These are phyloP conservation scores for Begonia loranthoides DNA, from an alignment of 306 rosid species.

Conservation along the genomic window DNA sequence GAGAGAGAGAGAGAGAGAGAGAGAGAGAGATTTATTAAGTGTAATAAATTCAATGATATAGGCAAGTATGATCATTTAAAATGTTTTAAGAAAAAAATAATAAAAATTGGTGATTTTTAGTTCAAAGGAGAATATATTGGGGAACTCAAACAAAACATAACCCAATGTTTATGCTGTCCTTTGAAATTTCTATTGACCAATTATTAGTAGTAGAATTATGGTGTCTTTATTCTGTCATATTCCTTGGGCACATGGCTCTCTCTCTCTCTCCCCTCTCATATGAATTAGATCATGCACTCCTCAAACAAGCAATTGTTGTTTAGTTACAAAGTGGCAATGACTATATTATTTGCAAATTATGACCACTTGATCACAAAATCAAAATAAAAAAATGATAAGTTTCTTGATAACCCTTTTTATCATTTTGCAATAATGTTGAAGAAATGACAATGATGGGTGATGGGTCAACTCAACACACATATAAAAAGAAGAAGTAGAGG, in stretches of 20 bases:
- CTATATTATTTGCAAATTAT: neutral
- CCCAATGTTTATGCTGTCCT: neutral
- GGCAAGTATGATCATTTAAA: neutral
- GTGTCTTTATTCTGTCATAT: neutral
- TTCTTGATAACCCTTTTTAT: neutral
- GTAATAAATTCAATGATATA: too few relatives aligned
- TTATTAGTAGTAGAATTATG: neutral
- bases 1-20: too few relatives aligned
- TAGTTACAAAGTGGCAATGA: neutral
- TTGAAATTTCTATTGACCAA: neutral
- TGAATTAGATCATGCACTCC: neutral
- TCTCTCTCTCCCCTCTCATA: constrained; percentile 2
- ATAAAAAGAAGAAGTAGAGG: neutral
- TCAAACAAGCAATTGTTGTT: neutral
- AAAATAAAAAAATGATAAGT: neutral
- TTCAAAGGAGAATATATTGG: neutral
- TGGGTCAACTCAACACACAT: neutral
- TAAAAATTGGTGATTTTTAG: neutral
- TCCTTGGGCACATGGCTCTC: constrained; percentile 12
- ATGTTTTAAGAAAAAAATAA: too few relatives aligned
- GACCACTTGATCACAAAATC: neutral
- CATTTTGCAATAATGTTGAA: neutral
- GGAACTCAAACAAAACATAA: neutral
- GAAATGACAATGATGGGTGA: neutral
- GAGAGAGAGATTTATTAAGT: too few relatives aligned